phyloP scores from a whole-genome alignment of 140 eudicot species.

The Stevia rebaudiana region DNA sequence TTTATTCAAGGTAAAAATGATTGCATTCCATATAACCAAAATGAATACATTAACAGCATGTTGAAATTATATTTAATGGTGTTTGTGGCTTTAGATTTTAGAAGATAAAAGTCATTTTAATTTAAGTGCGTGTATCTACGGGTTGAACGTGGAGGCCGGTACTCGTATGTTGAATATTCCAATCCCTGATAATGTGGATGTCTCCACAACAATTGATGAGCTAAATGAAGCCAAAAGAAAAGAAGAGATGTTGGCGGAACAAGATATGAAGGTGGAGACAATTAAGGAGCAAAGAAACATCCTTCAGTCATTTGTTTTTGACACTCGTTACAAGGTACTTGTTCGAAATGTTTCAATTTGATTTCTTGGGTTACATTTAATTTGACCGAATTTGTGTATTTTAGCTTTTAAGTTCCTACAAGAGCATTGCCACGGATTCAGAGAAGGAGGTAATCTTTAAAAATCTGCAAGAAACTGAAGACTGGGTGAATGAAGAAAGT shows the following conservation, averaged over 20 bases:
- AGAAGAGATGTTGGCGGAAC: conserved; percentile 49
- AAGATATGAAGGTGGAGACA: conserved; percentile 64
- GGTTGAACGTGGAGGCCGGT: not conserved
- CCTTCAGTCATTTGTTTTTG: conserved; percentile 76
- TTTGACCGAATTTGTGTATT: conserved; percentile 15
- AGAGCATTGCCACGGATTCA: conserved; percentile 47
- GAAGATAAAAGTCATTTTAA: not conserved
- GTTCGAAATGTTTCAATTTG: not conserved
- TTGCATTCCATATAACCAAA: no score
- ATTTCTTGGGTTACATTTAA: not conserved
- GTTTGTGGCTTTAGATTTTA: conserved; percentile 2
- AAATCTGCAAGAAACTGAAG: conserved; percentile 63
- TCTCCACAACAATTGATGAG: conserved; percentile 42
- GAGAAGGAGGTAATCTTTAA: conserved; percentile 54
- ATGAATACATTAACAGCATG: no score
- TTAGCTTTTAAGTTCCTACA: conserved; percentile 55
- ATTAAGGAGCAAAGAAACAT: conserved; percentile 71
- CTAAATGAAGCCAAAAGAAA: conserved; percentile 47
- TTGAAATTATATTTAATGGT: no score
- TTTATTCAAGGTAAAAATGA: no score
- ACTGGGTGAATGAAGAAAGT: conserved; percentile 89
- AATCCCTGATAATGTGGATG: conserved; percentile 32
- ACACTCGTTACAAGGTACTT: conserved; percentile 85
- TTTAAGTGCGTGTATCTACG: no score
- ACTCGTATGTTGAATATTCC: conserved; percentile 5